Evolutionary conservation across 78 protist species (phyloP).

Genomic region (Pelomyxa schiedti): DNA sequence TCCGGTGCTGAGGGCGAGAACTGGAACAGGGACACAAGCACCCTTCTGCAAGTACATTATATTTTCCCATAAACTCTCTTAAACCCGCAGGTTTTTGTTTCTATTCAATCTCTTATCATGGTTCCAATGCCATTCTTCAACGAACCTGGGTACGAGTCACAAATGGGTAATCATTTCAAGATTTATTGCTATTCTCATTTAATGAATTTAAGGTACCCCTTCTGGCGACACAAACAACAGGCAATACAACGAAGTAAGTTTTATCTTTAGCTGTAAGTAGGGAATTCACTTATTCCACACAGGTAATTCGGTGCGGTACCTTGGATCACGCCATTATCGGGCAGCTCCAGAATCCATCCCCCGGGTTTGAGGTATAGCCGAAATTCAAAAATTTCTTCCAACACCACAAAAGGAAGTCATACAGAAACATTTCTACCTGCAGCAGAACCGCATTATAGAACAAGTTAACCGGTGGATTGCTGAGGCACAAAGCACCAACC

Average conservation of each 20-base stretch:
- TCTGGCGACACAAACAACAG: constrained; percentile 3
- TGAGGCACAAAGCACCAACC: constrained; percentile 1
- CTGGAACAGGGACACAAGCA: constrained; percentile 58
- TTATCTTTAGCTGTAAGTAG: too few relatives aligned
- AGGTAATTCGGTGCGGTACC: constrained; percentile 26
- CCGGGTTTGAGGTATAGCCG: constrained; percentile 25
- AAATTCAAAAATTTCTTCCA: too few relatives aligned
- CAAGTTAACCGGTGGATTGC: constrained; percentile 27
- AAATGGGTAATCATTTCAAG: too few relatives aligned
- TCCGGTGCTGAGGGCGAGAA: constrained; percentile 48
- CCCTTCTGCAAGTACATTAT: constrained; percentile 54
- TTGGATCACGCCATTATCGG: constrained; percentile 43
- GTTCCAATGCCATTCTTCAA: constrained; percentile 68
- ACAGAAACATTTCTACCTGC: constrained; percentile 28
- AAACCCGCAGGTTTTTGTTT: constrained; percentile 45
- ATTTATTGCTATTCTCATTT: too few relatives aligned
- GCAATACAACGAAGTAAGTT: constrained; percentile 34
- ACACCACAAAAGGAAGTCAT: too few relatives aligned
- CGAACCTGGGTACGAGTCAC: constrained; percentile 75
- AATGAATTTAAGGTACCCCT: too few relatives aligned
- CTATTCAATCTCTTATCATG: constrained; percentile 67
- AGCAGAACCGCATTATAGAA: constrained; percentile 9
- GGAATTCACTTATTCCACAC: too few relatives aligned
- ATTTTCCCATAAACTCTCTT: too few relatives aligned
- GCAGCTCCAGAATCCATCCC: constrained; percentile 26